Evolutionary conservation across 306 rosid species (phyloP).

Genomic region (Mucuna pruriens): DNA sequence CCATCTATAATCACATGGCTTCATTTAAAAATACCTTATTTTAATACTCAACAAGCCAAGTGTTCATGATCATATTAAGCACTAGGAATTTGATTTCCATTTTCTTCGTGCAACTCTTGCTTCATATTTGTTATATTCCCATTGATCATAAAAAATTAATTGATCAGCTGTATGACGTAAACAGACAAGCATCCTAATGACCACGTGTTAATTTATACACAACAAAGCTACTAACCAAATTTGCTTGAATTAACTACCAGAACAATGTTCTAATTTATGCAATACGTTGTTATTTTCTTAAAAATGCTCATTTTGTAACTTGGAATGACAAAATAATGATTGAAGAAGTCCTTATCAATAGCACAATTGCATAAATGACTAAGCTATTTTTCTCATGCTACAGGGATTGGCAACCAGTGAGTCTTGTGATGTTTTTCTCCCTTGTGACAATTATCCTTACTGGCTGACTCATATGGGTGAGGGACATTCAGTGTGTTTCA

Average conservation of each 20-base stretch:
- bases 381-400: background rate
- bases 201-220: too few species aligned
- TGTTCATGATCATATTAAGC: background rate
- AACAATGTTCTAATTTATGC: too few species aligned
- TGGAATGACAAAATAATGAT: too few species aligned
- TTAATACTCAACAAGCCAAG: background rate
- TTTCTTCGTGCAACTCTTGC: background rate
- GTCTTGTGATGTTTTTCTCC: background rate
- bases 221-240: too few species aligned
- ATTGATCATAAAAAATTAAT: background rate
- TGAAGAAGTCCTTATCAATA: background rate
- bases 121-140: background rate
- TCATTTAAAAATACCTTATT: background rate
- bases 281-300: too few species aligned
- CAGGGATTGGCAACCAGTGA: constrained; percentile 5
- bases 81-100: background rate
- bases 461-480: constrained; percentile 11
- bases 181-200: too few species aligned
- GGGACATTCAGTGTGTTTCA: background rate
- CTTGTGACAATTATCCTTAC: constrained; percentile 4
- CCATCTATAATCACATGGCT: background rate
- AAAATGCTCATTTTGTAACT: too few species aligned
- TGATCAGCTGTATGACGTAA: background rate
- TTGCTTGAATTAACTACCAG: too few species aligned
- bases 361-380: background rate